Base-by-base conservation (phyloP, 305 asterid genomes). In the Solanum hybrid region DNA sequence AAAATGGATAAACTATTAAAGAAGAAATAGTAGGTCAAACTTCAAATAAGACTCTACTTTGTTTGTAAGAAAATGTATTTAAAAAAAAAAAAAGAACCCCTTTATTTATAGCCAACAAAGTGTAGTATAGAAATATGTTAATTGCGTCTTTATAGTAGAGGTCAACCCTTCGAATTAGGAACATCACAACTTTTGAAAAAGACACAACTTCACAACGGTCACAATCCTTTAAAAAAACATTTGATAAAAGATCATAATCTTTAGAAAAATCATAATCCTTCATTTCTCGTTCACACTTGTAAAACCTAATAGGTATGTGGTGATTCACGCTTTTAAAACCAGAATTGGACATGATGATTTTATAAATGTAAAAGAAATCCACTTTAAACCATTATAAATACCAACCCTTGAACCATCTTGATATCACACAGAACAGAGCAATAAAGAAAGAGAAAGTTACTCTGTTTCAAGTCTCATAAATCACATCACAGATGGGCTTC, bases 51-150 rank as follows among this genome's bases (percentile, higher is more conserved):
- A 61, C 3, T 57, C 24, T 8, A 61, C 11, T 61, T 20, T 61
- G 5, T 20, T 61, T 61, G 11, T 0, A 20, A 61, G 26, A 61
- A 61, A 20, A 22, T 61, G 26, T 20, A 61, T 61, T 0, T 0
- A 0, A 51, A 14, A 51, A 16, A 16, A 5, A 14, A 0, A 16
- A 16, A 5, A 13, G 0, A 46, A 46, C 0, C 0, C 9, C 0
- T 51, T 1, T 16, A 51, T 16, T 51, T 51, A 51, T 51, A 16
- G 9, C 9, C n/a, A 16, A 16, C 22, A 51, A 51, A 51, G 4
- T 16, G 9, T 51, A 51, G 4, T 51, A 51, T 0, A 6, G 0
- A 51, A 16, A 51, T 1, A 51, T 51, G 9, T 2, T 51, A 51
- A 16, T 51, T 51, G 22, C 16, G 64, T 16, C 1, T n/a, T 51